A percentile compares a stretch with the other conserved stretches of the same genome.
These are phyloP conservation scores for Aspergillus avenaceus DNA, from an alignment of 495 filamentous ascomycete genomes.

Conservation along the genomic window DNA sequence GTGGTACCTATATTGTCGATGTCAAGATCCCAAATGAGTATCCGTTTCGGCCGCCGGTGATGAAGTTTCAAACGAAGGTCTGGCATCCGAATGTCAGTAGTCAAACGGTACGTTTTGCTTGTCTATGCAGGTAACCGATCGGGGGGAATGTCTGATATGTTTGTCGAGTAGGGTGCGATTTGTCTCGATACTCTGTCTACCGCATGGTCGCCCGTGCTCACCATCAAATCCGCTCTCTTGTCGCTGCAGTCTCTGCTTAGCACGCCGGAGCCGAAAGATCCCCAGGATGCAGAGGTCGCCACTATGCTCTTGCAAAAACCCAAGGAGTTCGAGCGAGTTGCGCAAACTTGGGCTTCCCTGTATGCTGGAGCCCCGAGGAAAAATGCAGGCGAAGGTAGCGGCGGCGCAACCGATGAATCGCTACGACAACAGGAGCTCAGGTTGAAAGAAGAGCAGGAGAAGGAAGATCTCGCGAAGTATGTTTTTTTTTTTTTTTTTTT, in stretches of 20 bases:
- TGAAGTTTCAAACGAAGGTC: constrained; percentile 92
- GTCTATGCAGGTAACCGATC: background rate
- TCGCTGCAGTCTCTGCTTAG: constrained; percentile 90
- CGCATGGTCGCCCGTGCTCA: constrained; percentile 92
- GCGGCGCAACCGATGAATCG: constrained; percentile 43
- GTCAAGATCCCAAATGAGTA: constrained; percentile 86
- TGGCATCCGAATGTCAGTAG: constrained; percentile 98
- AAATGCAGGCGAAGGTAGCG: constrained; percentile 44
- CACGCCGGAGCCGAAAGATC: constrained; percentile 92
- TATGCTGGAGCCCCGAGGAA: constrained; percentile 74
- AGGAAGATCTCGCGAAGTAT: constrained; percentile 46
- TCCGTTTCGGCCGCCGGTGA: constrained; percentile 86
- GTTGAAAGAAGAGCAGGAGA: constrained; percentile 30
- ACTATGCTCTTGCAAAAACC: constrained; percentile 80
- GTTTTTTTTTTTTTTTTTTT: background rate
- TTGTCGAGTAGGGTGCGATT: constrained; percentile 82
- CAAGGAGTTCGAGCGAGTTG: constrained; percentile 74
- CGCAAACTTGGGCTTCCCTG: constrained; percentile 83
- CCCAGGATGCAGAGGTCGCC: constrained; percentile 94
- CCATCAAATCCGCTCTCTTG: constrained; percentile 90
- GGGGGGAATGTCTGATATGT: constrained; percentile 1
- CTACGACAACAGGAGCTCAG: constrained; percentile 48
- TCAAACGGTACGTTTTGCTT: constrained; percentile 67
- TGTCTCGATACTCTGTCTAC: constrained; percentile 89
- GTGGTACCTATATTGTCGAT: constrained; percentile 77